These are phyloP conservation scores for Salix viminalis DNA, from an alignment of 345 rosid genomes.

Conservation along the genomic window DNA sequence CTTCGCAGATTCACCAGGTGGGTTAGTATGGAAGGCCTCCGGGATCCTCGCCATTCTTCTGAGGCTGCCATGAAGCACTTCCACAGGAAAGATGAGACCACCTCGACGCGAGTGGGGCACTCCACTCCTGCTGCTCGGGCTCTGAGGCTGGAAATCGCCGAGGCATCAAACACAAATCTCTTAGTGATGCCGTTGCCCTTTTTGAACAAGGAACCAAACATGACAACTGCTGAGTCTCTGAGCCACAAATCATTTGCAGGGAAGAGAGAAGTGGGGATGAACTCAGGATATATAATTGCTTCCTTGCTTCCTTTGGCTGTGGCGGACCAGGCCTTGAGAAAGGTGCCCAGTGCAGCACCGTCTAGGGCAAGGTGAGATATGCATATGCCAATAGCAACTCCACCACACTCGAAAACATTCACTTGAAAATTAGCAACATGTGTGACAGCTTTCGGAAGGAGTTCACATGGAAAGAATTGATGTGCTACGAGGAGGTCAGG, in stretches of 20 bases:
- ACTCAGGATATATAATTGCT: constrained; percentile 5
- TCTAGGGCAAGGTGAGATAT: constrained; percentile 20
- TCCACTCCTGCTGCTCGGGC: neutral
- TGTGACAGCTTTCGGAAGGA: constrained; percentile 7
- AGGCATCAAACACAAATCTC: constrained; percentile 15
- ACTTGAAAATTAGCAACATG: constrained; percentile 23
- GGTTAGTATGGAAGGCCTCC: constrained; percentile 22
- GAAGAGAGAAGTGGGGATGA: constrained; percentile 28
- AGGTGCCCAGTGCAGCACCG: constrained; percentile 12
- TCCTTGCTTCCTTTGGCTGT: neutral
- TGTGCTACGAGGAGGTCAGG: constrained; percentile 3
- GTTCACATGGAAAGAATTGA: constrained; percentile 9
- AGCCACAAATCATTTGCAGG: constrained; percentile 37
- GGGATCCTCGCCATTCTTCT: neutral
- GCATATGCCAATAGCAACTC: constrained; percentile 16
- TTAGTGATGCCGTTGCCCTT: constrained; percentile 26
- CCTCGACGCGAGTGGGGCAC: constrained; percentile 20
- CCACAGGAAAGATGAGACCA: constrained; percentile 21
- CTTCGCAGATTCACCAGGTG: constrained; percentile 36
- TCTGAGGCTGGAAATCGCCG: constrained; percentile 2
- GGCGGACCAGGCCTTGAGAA: constrained; percentile 12
- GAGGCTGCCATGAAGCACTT: constrained; percentile 26
- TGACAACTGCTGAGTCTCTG: constrained; percentile 13
- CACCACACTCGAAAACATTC: constrained; percentile 10
- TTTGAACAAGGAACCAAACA: constrained; percentile 33